A percentile compares a stretch with the other conserved stretches of the same genome.
phyloP scores from a whole-genome alignment of 2,329 filamentous ascomycete species.

The Plectosphaerella sp. region DNA sequence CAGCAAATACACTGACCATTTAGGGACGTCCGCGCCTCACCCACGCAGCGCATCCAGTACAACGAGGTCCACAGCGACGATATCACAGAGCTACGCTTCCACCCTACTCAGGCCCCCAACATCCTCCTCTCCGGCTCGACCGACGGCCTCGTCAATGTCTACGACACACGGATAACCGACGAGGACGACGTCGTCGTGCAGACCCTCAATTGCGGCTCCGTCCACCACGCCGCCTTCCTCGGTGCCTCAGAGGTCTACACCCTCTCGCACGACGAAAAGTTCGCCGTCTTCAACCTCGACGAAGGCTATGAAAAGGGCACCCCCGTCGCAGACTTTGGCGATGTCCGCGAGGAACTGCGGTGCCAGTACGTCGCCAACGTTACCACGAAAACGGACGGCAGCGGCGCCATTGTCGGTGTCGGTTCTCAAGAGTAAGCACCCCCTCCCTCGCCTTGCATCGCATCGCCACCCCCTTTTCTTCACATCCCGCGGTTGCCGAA shows the following conservation, averaged over 20 bases:
- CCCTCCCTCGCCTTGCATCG: conserved; percentile 20
- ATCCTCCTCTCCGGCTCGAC: conserved; percentile 73
- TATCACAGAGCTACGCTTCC: conserved; percentile 57
- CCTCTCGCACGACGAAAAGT: conserved; percentile 72
- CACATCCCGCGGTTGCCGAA: not conserved
- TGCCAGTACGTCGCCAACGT: conserved; percentile 75
- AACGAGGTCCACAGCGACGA: conserved; percentile 65
- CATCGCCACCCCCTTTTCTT: conserved; percentile 20
- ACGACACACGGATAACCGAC: conserved; percentile 64
- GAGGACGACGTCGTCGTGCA: conserved; percentile 76
- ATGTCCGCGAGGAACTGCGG: conserved; percentile 59
- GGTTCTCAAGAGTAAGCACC: conserved; percentile 61
- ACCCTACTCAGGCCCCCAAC: conserved; percentile 49
- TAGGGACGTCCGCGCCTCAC: conserved; percentile 54
- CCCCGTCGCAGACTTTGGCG: conserved; percentile 57
- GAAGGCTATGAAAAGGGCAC: conserved; percentile 58
- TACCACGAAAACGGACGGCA: conserved; percentile 52
- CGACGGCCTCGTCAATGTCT: conserved; percentile 74
- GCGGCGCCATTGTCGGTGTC: conserved; percentile 56
- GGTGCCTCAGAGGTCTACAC: conserved; percentile 62
- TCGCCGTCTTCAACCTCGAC: conserved; percentile 67
- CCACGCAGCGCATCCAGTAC: conserved; percentile 47
- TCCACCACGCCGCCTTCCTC: conserved; percentile 71
- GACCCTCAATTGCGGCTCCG: conserved; percentile 73
- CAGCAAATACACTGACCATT: not conserved